These are phyloP conservation scores for Eucalyptus virginea DNA, from an alignment of 345 rosid genomes.

Conservation along the genomic window DNA sequence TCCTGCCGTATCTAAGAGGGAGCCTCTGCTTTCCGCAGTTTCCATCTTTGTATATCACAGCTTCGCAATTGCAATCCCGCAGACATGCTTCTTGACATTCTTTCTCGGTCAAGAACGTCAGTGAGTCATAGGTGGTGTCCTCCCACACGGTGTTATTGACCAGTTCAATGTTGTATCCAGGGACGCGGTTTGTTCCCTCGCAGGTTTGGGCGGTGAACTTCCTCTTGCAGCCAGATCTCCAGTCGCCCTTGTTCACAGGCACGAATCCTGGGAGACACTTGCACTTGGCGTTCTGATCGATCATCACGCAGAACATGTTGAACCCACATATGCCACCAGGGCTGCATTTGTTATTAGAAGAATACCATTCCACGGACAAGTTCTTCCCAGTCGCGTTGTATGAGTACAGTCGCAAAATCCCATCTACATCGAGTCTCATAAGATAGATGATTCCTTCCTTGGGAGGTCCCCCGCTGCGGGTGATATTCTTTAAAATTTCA, in stretches of 20 bases:
- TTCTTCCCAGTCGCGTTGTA: background rate
- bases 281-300: background rate
- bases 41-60: background rate
- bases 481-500: background rate
- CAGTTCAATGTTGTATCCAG: background rate
- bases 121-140: background rate
- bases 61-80: constrained; percentile 11
- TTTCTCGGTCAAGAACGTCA: background rate
- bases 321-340: background rate
- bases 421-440: background rate
- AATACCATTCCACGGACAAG: background rate
- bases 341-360: background rate
- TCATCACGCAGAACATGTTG: background rate
- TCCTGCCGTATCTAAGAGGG: constrained; percentile 7
- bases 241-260: background rate
- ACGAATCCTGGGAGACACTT: background rate
- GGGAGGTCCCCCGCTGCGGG: background rate
- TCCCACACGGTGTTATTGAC: background rate
- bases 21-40: constrained; percentile 3
- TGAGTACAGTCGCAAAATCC: constrained; percentile 1
- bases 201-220: background rate
- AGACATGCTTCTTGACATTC: background rate
- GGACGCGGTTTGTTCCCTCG: background rate
- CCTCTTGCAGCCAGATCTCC: constrained; percentile 5
- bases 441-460: background rate